Conservation (phyloP, 345 rosid genomes). For the Gynandropsis gynandra region DNA sequence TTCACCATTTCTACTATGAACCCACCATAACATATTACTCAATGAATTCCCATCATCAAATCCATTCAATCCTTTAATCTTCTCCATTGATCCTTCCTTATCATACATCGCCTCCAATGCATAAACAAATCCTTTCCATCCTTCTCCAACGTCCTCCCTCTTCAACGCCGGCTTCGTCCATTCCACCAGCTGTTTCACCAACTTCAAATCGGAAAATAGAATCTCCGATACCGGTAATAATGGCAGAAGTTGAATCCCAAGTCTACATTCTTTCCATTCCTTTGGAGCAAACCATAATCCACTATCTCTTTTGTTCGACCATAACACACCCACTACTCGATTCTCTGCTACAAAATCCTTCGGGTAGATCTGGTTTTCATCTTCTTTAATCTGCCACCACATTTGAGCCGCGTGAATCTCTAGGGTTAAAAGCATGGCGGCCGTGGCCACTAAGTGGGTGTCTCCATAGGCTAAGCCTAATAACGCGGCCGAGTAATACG, state of each 20-base stretch:
- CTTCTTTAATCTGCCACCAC: constrained; percentile 91
- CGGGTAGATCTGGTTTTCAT: constrained; percentile 35
- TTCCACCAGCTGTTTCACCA: constrained; percentile 56
- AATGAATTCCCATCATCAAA: constrained; percentile 76
- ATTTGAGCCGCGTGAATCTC: constrained; percentile 86
- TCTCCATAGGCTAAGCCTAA: constrained; percentile 95
- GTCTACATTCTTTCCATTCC: constrained; percentile 71
- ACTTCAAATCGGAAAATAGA: constrained; percentile 58
- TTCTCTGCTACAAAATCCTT: constrained; percentile 65
- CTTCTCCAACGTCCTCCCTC: constrained; percentile 73
- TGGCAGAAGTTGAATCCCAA: constrained; percentile 83
- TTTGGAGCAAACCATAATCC: constrained; percentile 89
- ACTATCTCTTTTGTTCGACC: constrained; percentile 90
- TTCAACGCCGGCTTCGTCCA: constrained; percentile 69
- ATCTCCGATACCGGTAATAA: constrained; percentile 59
- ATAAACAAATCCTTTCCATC: constrained; percentile 89
- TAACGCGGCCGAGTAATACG: constrained; percentile 83
- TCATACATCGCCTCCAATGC: constrained; percentile 72
- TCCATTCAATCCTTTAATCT: constrained; percentile 46
- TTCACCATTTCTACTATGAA: constrained; percentile 52
- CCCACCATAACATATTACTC: constrained; percentile 85
- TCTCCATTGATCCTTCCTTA: constrained; percentile 54
- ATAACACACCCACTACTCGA: constrained; percentile 72
- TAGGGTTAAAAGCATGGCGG: constrained; percentile 57
- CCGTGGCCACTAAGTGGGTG: constrained; percentile 52